phyloP scores from a whole-genome alignment of 768 basidiomycete species.

The Sarcomyxa edulis region DNA sequence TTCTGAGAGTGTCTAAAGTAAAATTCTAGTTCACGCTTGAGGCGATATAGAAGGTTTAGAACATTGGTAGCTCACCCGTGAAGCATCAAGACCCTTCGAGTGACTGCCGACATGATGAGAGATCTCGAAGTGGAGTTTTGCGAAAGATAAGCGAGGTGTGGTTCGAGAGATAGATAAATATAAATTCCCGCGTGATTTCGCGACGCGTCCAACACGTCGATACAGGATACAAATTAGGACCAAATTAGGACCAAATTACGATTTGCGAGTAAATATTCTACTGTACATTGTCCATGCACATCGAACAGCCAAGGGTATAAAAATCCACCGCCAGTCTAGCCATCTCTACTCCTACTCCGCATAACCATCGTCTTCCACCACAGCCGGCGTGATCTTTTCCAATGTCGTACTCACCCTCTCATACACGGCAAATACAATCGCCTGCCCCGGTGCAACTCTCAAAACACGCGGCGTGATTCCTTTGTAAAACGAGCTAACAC shows the following conservation, averaged over 20 bases:
- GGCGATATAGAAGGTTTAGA: not conserved
- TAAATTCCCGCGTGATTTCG: too few relatives aligned
- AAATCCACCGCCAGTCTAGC: constrained; percentile 3
- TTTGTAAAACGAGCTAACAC: constrained; percentile 90
- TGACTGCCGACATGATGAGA: constrained; percentile 1
- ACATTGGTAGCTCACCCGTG: constrained; percentile 7
- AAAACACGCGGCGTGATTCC: constrained; percentile 96
- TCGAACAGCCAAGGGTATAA: constrained; percentile 3
- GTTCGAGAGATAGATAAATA: too few relatives aligned
- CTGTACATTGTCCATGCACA: too few relatives aligned
- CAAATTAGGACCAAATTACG: too few relatives aligned
- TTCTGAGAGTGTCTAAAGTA: constrained; percentile 72
- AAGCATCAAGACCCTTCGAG: constrained; percentile 9
- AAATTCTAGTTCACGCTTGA: not conserved
- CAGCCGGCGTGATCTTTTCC: constrained; percentile 57
- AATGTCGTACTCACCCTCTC: constrained; percentile 77
- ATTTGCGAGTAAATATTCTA: too few relatives aligned
- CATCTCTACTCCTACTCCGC: constrained; percentile 60
- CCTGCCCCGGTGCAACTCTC: constrained; percentile 94
- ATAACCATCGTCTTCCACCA: constrained; percentile 56
- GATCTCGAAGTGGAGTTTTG: not conserved
- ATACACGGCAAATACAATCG: constrained; percentile 96
- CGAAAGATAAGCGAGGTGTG: too few relatives aligned
- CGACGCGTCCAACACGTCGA: too few relatives aligned
- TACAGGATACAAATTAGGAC: too few relatives aligned